Evolutionary conservation across 2,329 filamentous ascomycete species (phyloP).

Genomic region (Cyphellophora attinorum): DNA sequence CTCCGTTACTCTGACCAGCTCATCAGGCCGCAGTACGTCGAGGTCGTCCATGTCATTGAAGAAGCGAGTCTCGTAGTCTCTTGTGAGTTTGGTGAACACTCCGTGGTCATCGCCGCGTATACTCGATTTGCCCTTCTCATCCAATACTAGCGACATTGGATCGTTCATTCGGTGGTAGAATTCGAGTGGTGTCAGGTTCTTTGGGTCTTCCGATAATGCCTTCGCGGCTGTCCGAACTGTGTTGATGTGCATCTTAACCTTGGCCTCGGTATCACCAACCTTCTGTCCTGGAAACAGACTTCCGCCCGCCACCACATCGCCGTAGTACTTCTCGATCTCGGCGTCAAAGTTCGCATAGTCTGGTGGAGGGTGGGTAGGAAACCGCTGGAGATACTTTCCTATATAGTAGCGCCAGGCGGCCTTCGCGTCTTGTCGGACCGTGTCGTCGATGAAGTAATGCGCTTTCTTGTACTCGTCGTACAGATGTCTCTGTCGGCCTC

Average conservation of each 20-base stretch:
- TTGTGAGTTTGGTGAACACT: conserved; percentile 82
- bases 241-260: conserved; percentile 80
- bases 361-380: conserved; percentile 31
- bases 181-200: conserved; percentile 23
- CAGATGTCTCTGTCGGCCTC: conserved; percentile 67
- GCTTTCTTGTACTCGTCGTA: conserved; percentile 57
- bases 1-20: conserved; percentile 82
- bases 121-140: conserved; percentile 48
- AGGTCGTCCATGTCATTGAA: conserved; percentile 77
- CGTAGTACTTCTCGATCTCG: conserved; percentile 42
- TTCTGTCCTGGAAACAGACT: conserved; percentile 43
- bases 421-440: conserved; percentile 39
- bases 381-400: conserved; percentile 57
- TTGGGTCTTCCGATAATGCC: conserved; percentile 31
- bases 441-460: conserved; percentile 31
- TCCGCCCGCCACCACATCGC: conserved; percentile 44
- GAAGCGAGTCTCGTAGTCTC: conserved; percentile 79
- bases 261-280: conserved; percentile 70
- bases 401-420: conserved; percentile 48
- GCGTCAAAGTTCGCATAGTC: conserved; percentile 36
- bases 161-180: conserved; percentile 54
- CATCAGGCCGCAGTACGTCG: conserved; percentile 74
- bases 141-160: conserved; percentile 73
- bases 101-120: conserved; percentile 53
- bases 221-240: conserved; percentile 46